phyloP scores from a whole-genome alignment of 345 rosid species.

The Citrus trifoliata region DNA sequence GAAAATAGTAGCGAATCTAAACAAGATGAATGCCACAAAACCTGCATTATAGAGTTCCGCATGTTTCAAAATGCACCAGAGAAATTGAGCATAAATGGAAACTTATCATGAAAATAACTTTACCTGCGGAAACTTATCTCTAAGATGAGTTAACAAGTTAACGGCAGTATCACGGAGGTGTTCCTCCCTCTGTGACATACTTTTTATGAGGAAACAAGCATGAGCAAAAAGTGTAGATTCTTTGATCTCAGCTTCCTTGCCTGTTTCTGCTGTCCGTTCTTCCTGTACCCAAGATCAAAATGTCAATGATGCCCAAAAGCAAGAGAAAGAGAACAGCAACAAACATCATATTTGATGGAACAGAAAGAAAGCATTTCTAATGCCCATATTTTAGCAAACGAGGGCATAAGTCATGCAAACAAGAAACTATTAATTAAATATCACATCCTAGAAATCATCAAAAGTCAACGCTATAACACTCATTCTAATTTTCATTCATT shows the following conservation, averaged over 20 bases:
- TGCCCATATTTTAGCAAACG: background rate
- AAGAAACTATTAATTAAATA: background rate
- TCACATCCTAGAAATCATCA: background rate
- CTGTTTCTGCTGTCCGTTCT: constrained; percentile 73
- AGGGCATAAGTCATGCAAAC: background rate
- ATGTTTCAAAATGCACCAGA: constrained; percentile 13
- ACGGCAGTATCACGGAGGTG: constrained; percentile 82
- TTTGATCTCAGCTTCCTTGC: constrained; percentile 74
- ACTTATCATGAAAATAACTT: constrained; percentile 7
- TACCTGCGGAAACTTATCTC: constrained; percentile 99
- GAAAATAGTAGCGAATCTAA: constrained; percentile 81
- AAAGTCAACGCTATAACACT: background rate
- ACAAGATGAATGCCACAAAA: constrained; percentile 96
- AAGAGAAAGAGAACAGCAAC: constrained; percentile 11
- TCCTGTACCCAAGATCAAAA: constrained; percentile 65
- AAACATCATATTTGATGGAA: constrained; percentile 5
- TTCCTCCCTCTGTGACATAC: constrained; percentile 97
- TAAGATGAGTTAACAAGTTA: constrained; percentile 82
- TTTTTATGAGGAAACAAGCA: constrained; percentile 87
- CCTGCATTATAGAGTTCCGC: constrained; percentile 46
- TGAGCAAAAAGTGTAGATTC: constrained; percentile 81
- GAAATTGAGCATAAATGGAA: constrained; percentile 10
- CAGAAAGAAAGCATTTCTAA: background rate
- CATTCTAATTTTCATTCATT: too few species aligned
- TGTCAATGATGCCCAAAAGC: constrained; percentile 13